phyloP scores from a whole-genome alignment of 2,329 filamentous ascomycete genomes.

The Podosphaera leucotricha region DNA sequence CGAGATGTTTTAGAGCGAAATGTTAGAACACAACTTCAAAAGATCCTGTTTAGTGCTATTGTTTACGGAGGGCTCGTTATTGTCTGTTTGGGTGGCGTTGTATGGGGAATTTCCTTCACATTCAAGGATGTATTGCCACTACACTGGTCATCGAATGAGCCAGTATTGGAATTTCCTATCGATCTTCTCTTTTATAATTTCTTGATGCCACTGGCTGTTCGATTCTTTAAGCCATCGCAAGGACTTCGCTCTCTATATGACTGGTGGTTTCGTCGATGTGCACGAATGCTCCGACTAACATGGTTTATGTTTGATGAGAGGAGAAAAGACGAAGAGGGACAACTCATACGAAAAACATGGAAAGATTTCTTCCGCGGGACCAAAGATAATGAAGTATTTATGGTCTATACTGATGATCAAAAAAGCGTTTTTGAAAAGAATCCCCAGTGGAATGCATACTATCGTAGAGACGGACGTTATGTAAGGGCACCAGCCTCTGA shows the following conservation, averaged over 20 bases:
- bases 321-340: slow-evolving; percentile 58
- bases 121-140: slow-evolving; percentile 61
- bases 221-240: slow-evolving; percentile 65
- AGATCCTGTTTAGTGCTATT: slow-evolving; percentile 86
- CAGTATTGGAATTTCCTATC: slow-evolving; percentile 79
- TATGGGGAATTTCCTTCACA: slow-evolving; percentile 60
- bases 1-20: slow-evolving; percentile 88
- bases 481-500: slow-evolving; percentile 88
- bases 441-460: slow-evolving; percentile 22
- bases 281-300: slow-evolving; percentile 54
- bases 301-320: slow-evolving; percentile 85
- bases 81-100: slow-evolving; percentile 78
- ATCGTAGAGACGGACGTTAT: slow-evolving; percentile 54
- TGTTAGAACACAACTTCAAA: slow-evolving; percentile 76
- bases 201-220: slow-evolving; percentile 68
- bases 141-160: slow-evolving; percentile 80
- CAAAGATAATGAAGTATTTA: slow-evolving; percentile 11
- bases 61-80: slow-evolving; percentile 89
- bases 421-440: slow-evolving; percentile 22
- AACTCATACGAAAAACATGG: slow-evolving; percentile 37
- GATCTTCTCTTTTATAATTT: slow-evolving; percentile 96
- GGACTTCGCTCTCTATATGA: slow-evolving; percentile 66
- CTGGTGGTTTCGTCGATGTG: slow-evolving; percentile 90
- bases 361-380: slow-evolving; percentile 24
- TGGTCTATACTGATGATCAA: slow-evolving; percentile 4